Percentiles rank a stretch among this genome's conserved stretches.
Evolutionary conservation across 495 filamentous ascomycete species (phyloP).

Genomic region (Hypoxylon lienhwacheense): DNA sequence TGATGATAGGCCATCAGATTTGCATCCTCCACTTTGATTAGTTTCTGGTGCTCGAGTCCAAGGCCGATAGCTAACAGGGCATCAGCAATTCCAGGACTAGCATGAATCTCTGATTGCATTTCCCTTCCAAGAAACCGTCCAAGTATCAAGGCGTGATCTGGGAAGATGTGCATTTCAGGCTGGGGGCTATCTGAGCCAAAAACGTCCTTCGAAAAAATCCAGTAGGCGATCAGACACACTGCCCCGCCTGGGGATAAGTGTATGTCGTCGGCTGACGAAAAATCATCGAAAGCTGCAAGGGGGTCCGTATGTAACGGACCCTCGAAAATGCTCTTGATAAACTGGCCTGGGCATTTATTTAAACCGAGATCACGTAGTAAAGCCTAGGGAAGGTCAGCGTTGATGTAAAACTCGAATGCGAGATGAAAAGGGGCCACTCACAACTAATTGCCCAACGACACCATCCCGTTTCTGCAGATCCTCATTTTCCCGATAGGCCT

Average conservation of each 20-base stretch:
- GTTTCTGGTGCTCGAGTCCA: slow-evolving; percentile 48
- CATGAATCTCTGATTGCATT: slow-evolving; percentile 40
- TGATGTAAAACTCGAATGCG: neutral
- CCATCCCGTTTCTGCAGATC: slow-evolving; percentile 64
- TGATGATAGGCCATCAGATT: slow-evolving; percentile 62
- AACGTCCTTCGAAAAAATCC: slow-evolving; percentile 56
- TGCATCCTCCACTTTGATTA: slow-evolving; percentile 30
- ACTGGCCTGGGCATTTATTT: slow-evolving; percentile 34
- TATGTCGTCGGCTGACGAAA: slow-evolving; percentile 62
- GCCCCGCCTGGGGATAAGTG: slow-evolving; percentile 72
- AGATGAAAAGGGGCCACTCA: slow-evolving; percentile 46
- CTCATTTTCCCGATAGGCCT: slow-evolving; percentile 65
- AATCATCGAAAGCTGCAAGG: slow-evolving; percentile 44
- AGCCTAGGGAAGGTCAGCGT: slow-evolving; percentile 51
- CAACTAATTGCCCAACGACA: slow-evolving; percentile 75
- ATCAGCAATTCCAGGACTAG: slow-evolving; percentile 47
- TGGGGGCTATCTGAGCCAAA: slow-evolving; percentile 51
- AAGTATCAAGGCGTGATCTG: slow-evolving; percentile 62
- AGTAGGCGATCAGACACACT: slow-evolving; percentile 63
- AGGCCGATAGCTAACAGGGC: slow-evolving; percentile 55
- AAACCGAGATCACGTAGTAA: slow-evolving; percentile 70
- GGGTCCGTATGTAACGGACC: slow-evolving; percentile 40
- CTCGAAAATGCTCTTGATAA: slow-evolving; percentile 39
- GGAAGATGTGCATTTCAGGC: slow-evolving; percentile 61
- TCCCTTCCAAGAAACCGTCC: slow-evolving; percentile 60